Conservation (phyloP, 306 rosid genomes). For the Prosopis cineraria region DNA sequence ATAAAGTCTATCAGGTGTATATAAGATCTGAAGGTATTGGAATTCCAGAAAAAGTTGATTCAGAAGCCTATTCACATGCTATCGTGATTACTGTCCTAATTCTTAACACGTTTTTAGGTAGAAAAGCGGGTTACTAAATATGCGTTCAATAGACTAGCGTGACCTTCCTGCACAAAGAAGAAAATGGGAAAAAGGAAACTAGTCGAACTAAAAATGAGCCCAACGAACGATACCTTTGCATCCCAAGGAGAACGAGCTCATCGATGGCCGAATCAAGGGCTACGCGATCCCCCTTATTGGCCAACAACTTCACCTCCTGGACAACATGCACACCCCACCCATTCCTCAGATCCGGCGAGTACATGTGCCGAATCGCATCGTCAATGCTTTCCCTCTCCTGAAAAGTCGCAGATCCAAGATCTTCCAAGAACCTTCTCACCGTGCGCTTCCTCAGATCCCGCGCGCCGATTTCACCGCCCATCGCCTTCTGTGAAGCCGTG, state of each 20-base stretch:
- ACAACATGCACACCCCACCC: constrained; percentile 98
- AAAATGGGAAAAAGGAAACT: not conserved
- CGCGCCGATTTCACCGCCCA: constrained; percentile 68
- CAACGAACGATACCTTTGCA: constrained; percentile 64
- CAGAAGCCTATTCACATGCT: not conserved
- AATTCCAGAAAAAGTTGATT: not conserved
- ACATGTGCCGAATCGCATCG: constrained; percentile 80
- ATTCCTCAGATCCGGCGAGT: constrained; percentile 82
- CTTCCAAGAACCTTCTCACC: constrained; percentile 74
- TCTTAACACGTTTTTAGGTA: not conserved
- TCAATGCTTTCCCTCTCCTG: constrained; percentile 61
- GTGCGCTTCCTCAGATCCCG: constrained; percentile 78
- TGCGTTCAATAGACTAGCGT: not conserved
- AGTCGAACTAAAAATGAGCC: not conserved
- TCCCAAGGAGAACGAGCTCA: constrained; percentile 85
- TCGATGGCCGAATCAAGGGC: constrained; percentile 77
- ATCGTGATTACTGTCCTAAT: not conserved
- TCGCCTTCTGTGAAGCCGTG: constrained; percentile 89
- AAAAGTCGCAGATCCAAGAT: constrained; percentile 64
- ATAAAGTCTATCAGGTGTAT: not conserved
- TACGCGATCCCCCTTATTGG: constrained; percentile 77
- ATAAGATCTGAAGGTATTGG: not conserved
- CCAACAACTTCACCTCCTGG: constrained; percentile 93
- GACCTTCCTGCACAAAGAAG: not conserved
- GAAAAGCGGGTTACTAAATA: not conserved